Percentiles rank a stretch among this genome's conserved stretches.
Evolutionary conservation across 1,139 yeast species (phyloP).

Genomic region (Suhomyces guaymorum): DNA sequence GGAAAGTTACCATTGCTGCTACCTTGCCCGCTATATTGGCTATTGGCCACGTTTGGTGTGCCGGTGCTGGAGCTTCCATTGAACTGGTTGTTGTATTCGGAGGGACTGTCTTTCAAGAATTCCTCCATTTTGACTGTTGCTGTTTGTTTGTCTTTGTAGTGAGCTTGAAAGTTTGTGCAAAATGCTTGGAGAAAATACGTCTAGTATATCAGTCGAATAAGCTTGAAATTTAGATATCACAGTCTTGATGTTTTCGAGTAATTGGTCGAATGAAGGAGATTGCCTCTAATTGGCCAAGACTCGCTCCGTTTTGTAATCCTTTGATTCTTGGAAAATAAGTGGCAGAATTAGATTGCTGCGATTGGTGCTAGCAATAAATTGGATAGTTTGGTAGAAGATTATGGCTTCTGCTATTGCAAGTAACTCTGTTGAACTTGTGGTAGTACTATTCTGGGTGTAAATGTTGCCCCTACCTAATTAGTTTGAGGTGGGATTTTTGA

Average conservation of each 20-base stretch:
- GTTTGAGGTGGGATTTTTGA: slow-evolving; percentile 6
- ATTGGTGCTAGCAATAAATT: too few species aligned
- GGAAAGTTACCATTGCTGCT: slow-evolving; percentile 4
- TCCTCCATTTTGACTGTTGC: slow-evolving; percentile 32
- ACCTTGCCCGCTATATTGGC: slow-evolving; percentile 8
- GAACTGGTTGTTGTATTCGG: slow-evolving; percentile 21
- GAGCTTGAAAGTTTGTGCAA: too few species aligned
- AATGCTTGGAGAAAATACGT: too few species aligned
- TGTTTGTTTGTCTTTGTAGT: too few species aligned
- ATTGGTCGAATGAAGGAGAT: too few species aligned
- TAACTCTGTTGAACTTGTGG: background rate
- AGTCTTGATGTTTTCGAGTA: too few species aligned
- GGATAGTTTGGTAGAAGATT: background rate
- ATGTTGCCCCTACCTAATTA: slow-evolving; percentile 7
- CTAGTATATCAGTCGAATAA: too few species aligned
- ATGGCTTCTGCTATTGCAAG: background rate
- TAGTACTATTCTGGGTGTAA: background rate
- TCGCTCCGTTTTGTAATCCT: too few species aligned
- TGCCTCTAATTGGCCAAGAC: too few species aligned
- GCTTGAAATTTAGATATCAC: too few species aligned
- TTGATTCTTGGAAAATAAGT: too few species aligned
- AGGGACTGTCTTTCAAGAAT: slow-evolving; percentile 40
- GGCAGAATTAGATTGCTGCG: too few species aligned
- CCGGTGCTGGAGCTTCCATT: slow-evolving; percentile 10
- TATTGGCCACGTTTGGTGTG: slow-evolving; percentile 9